Base-by-base conservation (phyloP, 805 yeast species). In the Candida tibetensis region DNA sequence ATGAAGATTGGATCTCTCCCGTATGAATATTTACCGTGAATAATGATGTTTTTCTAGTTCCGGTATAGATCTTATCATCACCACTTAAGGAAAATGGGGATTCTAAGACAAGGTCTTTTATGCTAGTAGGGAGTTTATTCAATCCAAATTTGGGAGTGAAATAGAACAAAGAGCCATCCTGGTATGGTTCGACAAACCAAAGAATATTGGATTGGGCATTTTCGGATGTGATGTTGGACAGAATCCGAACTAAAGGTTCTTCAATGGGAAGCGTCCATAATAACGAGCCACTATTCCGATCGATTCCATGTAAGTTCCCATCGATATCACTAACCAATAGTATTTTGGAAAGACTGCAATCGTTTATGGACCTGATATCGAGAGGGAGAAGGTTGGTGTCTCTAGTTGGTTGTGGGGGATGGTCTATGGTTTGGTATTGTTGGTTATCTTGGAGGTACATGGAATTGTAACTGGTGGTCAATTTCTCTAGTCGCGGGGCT, bases 141-240 rank as follows among this genome's bases (percentile, higher is more conserved):
- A 93, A 61, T 0, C 98, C 98, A 16, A 63, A 65, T 23, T 76
- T 77, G 13, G 81, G 79, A 12, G 85, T 81, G 60, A 91, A 91
- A 55, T 81, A 87, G 58, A 82, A 90, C 3, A 93, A 67, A 0
- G 82, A 68, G 1, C 99, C 99, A 41, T 85, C 95, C 4, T 81
- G 82, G 46, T 74, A 76, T 0, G 98, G 98, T 49, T 93, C 99
- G 1, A 93, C 91, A 36, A 91, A 81, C 91, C 97, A 85, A 0
- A 82, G 76, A 36, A 63, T 55, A 44, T 64, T 65, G 4, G 61
- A 44, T 6, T 44, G 49, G 8, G 53, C 19, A 26, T 37, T 49
- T 40, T 56, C 41, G 28, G 32, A 30, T 5, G 50, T 37, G 17
- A 35, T 45, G 39, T 60, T 59, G 13, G 64, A 47, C 43, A 49